Conservation (phyloP, 805 yeast species). For the Candida pseudoglaebosa region DNA sequence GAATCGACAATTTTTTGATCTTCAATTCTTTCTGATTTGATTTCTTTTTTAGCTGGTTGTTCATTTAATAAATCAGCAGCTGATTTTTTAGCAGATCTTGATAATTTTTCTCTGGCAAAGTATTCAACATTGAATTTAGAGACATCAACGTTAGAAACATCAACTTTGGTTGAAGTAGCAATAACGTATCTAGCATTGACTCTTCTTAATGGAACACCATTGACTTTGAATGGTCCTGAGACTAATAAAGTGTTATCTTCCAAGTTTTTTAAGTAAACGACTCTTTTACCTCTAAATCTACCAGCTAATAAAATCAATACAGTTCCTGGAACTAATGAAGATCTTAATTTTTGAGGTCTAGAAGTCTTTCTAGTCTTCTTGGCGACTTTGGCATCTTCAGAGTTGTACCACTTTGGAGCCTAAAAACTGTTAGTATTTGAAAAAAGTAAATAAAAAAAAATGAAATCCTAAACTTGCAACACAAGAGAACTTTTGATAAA, state of each 20-base stretch:
- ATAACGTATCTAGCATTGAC: constrained; percentile 98
- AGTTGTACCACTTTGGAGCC: constrained; percentile 93
- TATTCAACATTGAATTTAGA: constrained; percentile 89
- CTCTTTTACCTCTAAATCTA: constrained; percentile 99
- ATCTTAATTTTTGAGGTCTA: constrained; percentile 93
- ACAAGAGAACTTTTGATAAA: too few relatives aligned
- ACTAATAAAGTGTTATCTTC: constrained; percentile 98
- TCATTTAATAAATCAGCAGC: constrained; percentile 90
- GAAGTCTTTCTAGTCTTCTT: constrained; percentile 86
- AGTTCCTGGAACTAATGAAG: constrained; percentile 96
- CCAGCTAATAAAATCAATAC: constrained; percentile 97
- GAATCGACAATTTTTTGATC: constrained; percentile 96
- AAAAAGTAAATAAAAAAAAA: constrained; percentile 12
- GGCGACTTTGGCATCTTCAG: constrained; percentile 85
- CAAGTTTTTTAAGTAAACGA: constrained; percentile 92
- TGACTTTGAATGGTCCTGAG: constrained; percentile 98
- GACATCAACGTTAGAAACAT: constrained; percentile 75
- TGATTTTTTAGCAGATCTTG: constrained; percentile 70
- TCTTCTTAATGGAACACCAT: constrained; percentile 99
- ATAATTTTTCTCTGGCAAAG: constrained; percentile 92
- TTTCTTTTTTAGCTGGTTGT: constrained; percentile 72
- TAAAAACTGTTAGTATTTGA: constrained; percentile 24
- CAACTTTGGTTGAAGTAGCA: constrained; percentile 94
- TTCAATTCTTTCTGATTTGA: constrained; percentile 89
- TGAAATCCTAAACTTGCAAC: not conserved